Base-by-base conservation (phyloP, 208 protist species). In the Borovskyia barvae region DNA sequence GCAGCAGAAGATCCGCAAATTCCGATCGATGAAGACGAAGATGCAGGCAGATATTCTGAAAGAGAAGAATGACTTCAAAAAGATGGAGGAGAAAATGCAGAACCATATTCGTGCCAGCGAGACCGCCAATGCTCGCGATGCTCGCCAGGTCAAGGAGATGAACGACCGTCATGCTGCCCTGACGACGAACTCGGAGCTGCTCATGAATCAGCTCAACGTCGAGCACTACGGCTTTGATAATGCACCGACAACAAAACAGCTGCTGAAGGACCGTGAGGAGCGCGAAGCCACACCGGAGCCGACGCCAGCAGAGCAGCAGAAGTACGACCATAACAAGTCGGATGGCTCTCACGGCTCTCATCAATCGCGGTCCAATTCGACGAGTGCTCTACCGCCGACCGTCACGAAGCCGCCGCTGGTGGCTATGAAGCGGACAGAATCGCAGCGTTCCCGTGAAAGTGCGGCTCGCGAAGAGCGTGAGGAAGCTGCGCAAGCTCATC, bases 201-300 rank as follows among this genome's bases (percentile, higher is more conserved):
- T 90, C 4, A 50, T 94, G 33, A 54, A 77, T 12, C 80, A 93
- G 63, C 66, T 93, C 35, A 93, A 93, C 66, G 76, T 69, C 15
- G 75, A 79, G 54, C 83, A 93, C 75, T 93, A 89, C 67, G 83
- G 87, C 53, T 36, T 85, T 37, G 67, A 82, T 50, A 75, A 74
- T 57, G 75, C 72, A 14, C 82, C 76, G 19, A 78, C 75, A 24
- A 58, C 54, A 41, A 62, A 77, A 63, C 73, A 83, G 77, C 75
- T 83, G 42, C 58, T 87, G 42, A 60, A 87, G 72, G 76, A 71
- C 55, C 59, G 62, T 45, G 76, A 73, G 51, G 65, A 71, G 41
- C 64, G 72, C 47, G 68, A 71, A 57, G 61, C 58, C 24, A 66
- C 62, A 45, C 67, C 66, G 37, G 54, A 63, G 45, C 42, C 39